These are phyloP conservation scores for Calonectria naviculata DNA, from an alignment of 2,329 filamentous ascomycete species.

Conservation along the genomic window DNA sequence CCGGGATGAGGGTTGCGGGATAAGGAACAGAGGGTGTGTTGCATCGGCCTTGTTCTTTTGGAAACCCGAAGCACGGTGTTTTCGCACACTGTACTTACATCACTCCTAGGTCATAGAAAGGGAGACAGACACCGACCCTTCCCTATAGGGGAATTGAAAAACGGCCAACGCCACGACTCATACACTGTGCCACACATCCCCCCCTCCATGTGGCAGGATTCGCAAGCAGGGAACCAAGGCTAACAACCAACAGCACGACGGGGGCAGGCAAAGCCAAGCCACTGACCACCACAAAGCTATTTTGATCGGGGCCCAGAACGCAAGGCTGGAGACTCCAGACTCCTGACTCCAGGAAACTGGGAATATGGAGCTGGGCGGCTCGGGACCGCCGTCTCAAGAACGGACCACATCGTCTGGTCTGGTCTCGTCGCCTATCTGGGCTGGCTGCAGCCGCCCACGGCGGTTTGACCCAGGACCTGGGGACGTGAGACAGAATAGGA, in stretches of 20 bases:
- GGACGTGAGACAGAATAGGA: neutral
- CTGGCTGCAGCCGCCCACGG: constrained; percentile 5
- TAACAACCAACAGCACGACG: neutral
- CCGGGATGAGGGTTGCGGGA: constrained; percentile 21
- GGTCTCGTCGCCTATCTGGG: constrained; percentile 12
- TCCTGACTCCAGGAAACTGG: constrained; percentile 5
- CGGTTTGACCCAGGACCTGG: neutral
- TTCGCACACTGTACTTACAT: neutral
- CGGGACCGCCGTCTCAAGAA: constrained; percentile 12
- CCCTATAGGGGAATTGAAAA: neutral
- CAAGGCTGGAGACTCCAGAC: constrained; percentile 2
- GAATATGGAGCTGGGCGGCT: constrained; percentile 6
- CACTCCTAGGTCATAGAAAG: neutral
- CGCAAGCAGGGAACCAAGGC: neutral
- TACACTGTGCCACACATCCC: constrained; percentile 1
- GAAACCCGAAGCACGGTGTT: neutral
- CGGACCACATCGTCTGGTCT: constrained; percentile 3
- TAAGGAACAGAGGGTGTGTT: neutral
- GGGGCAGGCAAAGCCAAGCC: constrained; percentile 17
- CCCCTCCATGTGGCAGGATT: neutral
- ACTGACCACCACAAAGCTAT: neutral
- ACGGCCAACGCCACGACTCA: neutral
- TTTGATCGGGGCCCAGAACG: neutral
- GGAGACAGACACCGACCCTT: neutral
- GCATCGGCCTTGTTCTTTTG: neutral